Percentiles rank a stretch among this genome's conserved stretches.
phyloP scores from a whole-genome alignment of 495 filamentous ascomycete species.

The Aspergillus nanangensis region DNA sequence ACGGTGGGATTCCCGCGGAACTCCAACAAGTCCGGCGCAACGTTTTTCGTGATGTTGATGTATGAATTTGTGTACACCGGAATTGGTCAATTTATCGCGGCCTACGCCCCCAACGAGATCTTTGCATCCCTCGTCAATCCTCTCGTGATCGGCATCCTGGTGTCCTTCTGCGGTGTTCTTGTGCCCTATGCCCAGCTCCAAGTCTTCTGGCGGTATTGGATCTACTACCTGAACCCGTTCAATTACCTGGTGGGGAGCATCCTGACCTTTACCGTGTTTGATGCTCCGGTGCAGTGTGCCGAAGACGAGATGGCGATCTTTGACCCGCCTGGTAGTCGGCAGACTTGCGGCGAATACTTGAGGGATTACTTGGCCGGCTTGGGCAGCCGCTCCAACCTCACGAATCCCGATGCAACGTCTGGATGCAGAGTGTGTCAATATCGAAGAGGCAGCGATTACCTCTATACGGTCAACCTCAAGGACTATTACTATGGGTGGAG shows the following conservation, averaged over 20 bases:
- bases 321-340: conserved; percentile 38
- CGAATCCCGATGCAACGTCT: conserved; percentile 36
- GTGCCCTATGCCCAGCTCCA: conserved; percentile 40
- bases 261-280: conserved; percentile 46
- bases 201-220: conserved; percentile 64
- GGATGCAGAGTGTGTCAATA: conserved; percentile 51
- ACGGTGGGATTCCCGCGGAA: conserved; percentile 30
- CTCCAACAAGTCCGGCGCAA: conserved; percentile 44
- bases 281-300: conserved; percentile 46
- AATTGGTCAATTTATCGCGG: conserved; percentile 59
- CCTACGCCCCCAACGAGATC: conserved; percentile 53
- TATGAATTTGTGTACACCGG: conserved; percentile 54
- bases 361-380: conserved; percentile 28
- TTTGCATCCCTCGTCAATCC: conserved; percentile 51
- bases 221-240: conserved; percentile 46
- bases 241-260: conserved; percentile 54
- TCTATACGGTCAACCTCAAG: conserved; percentile 13
- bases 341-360: conserved; percentile 50
- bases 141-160: conserved; percentile 51
- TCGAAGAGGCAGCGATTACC: conserved; percentile 12
- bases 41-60: conserved; percentile 51
- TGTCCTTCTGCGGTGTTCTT: conserved; percentile 47
- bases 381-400: conserved; percentile 40
- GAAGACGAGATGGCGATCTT: conserved; percentile 47
- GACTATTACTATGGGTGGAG: conserved; percentile 18